Evolutionary conservation across 768 basidiomycete species (phyloP).

Genomic region (Serendipita vermifera): DNA sequence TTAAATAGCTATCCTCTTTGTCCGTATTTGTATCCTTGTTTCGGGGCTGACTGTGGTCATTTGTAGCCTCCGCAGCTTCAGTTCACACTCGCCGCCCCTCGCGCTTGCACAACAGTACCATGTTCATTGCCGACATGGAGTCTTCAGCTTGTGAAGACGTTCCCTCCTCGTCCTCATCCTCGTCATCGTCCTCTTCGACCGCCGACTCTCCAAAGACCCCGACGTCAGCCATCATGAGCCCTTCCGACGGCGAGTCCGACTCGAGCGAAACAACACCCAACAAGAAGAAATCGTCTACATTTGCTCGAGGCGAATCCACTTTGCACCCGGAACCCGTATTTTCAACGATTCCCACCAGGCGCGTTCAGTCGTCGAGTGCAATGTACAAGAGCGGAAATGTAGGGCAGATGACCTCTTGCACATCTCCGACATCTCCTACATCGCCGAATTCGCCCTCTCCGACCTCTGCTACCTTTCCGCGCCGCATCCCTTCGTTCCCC

Average conservation of each 20-base stretch:
- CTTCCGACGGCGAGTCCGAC: not conserved
- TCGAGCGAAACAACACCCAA: not conserved
- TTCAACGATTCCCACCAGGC: conserved; percentile 13
- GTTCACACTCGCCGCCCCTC: too few species aligned
- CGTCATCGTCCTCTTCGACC: conserved; percentile 1
- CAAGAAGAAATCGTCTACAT: not conserved
- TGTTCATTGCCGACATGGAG: too few species aligned
- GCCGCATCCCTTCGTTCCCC: conserved; percentile 44
- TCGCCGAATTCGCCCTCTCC: conserved; percentile 25
- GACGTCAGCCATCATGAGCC: not conserved
- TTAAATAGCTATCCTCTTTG: too few species aligned
- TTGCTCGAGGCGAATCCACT: not conserved
- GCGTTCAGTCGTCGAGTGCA: conserved; percentile 3
- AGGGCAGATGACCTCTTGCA: conserved; percentile 22
- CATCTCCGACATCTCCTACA: conserved; percentile 28
- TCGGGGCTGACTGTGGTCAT: too few species aligned
- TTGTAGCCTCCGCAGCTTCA: too few species aligned
- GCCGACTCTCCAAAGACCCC: not conserved
- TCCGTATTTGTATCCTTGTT: too few species aligned
- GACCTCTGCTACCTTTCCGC: conserved; percentile 21
- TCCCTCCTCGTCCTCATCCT: too few species aligned
- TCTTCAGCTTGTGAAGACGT: too few species aligned
- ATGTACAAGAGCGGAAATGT: too few species aligned
- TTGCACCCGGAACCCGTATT: conserved; percentile 5
- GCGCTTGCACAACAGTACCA: too few species aligned